Percentiles rank a stretch among this genome's conserved stretches.
These are phyloP conservation scores for Komagataella populi DNA, from an alignment of 805 yeast species.

Conservation along the genomic window DNA sequence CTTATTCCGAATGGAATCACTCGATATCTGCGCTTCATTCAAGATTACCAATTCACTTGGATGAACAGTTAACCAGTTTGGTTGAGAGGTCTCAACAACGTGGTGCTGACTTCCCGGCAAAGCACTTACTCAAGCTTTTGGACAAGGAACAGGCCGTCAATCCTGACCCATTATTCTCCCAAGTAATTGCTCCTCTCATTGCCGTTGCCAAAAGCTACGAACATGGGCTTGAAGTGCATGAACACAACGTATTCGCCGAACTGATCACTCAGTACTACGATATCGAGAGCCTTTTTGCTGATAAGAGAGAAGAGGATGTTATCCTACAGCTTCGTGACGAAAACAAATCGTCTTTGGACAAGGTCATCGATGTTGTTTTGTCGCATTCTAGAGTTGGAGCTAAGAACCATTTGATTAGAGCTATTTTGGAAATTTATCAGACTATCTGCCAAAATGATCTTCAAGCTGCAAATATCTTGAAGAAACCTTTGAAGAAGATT, in stretches of 20 bases:
- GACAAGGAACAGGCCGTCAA: slow-evolving; percentile 40
- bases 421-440: slow-evolving; percentile 73
- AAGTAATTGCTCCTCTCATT: slow-evolving; percentile 59
- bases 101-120: slow-evolving; percentile 82
- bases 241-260: slow-evolving; percentile 57
- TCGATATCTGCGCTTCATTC: slow-evolving; percentile 86
- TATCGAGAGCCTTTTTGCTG: slow-evolving; percentile 67
- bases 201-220: slow-evolving; percentile 58
- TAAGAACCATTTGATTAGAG: slow-evolving; percentile 79
- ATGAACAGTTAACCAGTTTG: slow-evolving; percentile 46
- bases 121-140: slow-evolving; percentile 60
- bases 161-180: slow-evolving; percentile 35
- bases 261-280: slow-evolving; percentile 62
- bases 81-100: slow-evolving; percentile 55
- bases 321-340: slow-evolving; percentile 80
- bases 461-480: slow-evolving; percentile 43
- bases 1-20: slow-evolving; percentile 84
- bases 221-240: slow-evolving; percentile 75
- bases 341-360: slow-evolving; percentile 58
- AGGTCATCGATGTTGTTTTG: slow-evolving; percentile 60
- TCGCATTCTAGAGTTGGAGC: slow-evolving; percentile 92
- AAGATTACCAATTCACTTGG: slow-evolving; percentile 71
- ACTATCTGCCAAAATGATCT: slow-evolving; percentile 62
- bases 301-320: slow-evolving; percentile 78
- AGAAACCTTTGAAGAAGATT: slow-evolving; percentile 59